Evolutionary conservation across 257 asterid species (phyloP), one percentile per base, ranked within the genome.

Genomic region (Buddleja alternifolia): DNA sequence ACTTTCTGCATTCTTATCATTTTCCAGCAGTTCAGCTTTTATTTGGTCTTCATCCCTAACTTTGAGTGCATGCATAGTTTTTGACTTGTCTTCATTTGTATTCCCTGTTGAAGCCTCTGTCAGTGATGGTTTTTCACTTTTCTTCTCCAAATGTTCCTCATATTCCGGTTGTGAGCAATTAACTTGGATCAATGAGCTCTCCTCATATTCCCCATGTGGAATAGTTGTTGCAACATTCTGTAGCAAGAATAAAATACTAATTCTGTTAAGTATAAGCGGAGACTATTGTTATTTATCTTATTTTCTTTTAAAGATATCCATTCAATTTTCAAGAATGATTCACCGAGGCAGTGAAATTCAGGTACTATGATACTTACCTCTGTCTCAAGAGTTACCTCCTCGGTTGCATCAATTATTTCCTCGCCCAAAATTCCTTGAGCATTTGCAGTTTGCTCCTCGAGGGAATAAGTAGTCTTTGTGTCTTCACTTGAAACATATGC

Each of bases 321-420:
- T 21, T 65, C 20, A 25, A 25, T 71, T 21, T 64, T 67, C 24
- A 34, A 60, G 52, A n/a, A 23, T 47, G 51, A 6, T 36, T 42
- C 29, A 55, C 45, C 44, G 16, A 19, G 14, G 7, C 20, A 46
- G 64, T 36, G 42, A 64, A 55, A 50, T 23, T 16, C 48, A 54
- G 47, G 25, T 37, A 21, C 42, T 64, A 46, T 63, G 63, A 39
- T 75, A 70, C 81, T 58, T 42, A 50, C 44, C 61, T 37, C 57
- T 53, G 69, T 69, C 67, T 75, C 75, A 70, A 16, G 69, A 48
- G 45, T 41, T 7, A 21, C 37, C 58, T 63, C 76, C 63, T 75
- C 12, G 4, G 45, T 37, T 45, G 42, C 57, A 69, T 44, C 71
- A 61, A 17, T 21, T 32, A 10, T 15, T 40, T 53, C 10, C 20